Evolutionary conservation across 83 land plant genomes (phyloP).

Genomic region (Thuja plicata): DNA sequence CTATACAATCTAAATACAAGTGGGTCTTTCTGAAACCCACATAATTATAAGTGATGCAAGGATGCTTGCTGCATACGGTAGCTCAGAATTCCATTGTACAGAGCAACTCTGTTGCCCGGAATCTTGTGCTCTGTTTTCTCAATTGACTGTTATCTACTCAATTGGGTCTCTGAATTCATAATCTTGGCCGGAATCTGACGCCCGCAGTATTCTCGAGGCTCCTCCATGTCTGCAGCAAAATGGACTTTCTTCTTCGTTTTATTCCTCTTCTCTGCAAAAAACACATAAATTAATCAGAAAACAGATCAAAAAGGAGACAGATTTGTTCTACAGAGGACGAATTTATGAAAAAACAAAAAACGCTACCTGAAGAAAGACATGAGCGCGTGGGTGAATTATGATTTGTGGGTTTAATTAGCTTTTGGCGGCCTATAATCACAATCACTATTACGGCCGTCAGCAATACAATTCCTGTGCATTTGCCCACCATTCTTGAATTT

Average conservation of each 20-base stretch:
- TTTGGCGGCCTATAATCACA: background rate
- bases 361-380: background rate
- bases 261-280: background rate
- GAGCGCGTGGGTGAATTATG: background rate
- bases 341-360: background rate
- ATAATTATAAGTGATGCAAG: too few relatives aligned
- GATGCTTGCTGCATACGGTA: background rate
- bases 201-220: background rate
- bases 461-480: background rate
- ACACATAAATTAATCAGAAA: background rate
- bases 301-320: too few relatives aligned
- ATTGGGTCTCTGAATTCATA: background rate
- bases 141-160: background rate
- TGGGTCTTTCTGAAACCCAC: too few relatives aligned
- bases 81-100: background rate
- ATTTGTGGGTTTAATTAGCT: background rate
- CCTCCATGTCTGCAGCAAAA: background rate
- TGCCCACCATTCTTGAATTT: background rate
- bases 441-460: background rate
- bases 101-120: constrained; percentile 1
- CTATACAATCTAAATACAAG: too few relatives aligned
- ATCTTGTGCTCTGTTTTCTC: background rate
- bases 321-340: background rate
- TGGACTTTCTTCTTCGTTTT: background rate
- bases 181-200: background rate